Conservation (phyloP, 306 rosid species). For the Cucumis sativus region DNA sequence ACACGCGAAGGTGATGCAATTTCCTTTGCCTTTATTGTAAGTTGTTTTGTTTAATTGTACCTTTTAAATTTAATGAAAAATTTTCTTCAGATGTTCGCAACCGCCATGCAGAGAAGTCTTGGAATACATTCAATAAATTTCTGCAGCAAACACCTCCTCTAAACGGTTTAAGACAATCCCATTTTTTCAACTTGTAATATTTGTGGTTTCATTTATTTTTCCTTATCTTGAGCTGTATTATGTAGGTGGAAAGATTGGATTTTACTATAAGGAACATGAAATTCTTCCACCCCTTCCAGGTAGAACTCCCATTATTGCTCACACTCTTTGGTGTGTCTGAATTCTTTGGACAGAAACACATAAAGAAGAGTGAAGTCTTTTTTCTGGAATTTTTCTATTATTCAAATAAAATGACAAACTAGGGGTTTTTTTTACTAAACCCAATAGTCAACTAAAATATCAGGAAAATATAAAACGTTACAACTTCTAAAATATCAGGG, state of each 20-base stretch:
- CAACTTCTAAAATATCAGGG: no score
- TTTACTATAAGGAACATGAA: slow-evolving; percentile 95
- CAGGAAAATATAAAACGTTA: no score
- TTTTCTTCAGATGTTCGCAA: slow-evolving; percentile 58
- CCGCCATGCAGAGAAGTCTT: slow-evolving; percentile 51
- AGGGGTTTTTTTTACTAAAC: no score
- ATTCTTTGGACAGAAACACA: no score
- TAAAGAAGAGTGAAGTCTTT: no score
- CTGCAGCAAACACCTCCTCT: slow-evolving; percentile 65
- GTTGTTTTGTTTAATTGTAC: not conserved
- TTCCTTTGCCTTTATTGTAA: not conserved
- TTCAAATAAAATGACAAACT: no score
- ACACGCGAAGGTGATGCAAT: slow-evolving; percentile 70
- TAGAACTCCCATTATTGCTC: slow-evolving; percentile 6
- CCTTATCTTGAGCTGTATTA: slow-evolving; percentile 10
- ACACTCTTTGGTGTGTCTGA: not conserved
- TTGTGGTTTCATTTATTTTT: slow-evolving; percentile 19
- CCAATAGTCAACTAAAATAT: no score
- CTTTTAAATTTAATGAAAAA: slow-evolving; percentile 10
- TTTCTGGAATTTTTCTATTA: no score
- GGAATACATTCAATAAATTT: slow-evolving; percentile 61
- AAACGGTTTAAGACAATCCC: slow-evolving; percentile 35
- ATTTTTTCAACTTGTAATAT: not conserved
- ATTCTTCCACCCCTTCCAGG: slow-evolving; percentile 98
- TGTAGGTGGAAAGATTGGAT: slow-evolving; percentile 79